A percentile compares a stretch with the other conserved stretches of the same genome.
These are phyloP conservation scores for Cadophora malorum DNA, from an alignment of 2,329 filamentous ascomycete species.

Conservation along the genomic window DNA sequence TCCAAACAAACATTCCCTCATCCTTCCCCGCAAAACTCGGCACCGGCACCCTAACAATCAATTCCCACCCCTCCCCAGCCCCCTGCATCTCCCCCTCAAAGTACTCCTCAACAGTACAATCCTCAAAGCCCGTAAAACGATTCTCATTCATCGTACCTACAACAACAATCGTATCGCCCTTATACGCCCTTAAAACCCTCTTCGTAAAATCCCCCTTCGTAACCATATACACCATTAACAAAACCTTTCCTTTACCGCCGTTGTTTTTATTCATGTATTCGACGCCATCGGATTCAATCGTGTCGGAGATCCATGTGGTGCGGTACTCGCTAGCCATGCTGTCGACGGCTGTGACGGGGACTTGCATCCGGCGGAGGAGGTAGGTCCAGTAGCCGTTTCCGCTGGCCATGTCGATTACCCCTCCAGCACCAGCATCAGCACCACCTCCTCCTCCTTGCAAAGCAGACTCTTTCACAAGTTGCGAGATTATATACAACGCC, in stretches of 20 bases:
- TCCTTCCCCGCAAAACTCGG: slow-evolving; percentile 81
- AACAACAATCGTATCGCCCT: slow-evolving; percentile 70
- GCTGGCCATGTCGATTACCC: slow-evolving; percentile 70
- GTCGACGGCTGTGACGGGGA: slow-evolving; percentile 66
- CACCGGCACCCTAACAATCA: slow-evolving; percentile 68
- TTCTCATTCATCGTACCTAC: slow-evolving; percentile 78
- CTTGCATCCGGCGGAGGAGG: slow-evolving; percentile 67
- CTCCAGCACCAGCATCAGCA: slow-evolving; percentile 44
- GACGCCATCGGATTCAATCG: slow-evolving; percentile 64
- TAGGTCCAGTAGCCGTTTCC: slow-evolving; percentile 81
- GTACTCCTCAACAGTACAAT: slow-evolving; percentile 69
- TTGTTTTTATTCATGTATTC: slow-evolving; percentile 59
- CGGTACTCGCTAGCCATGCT: slow-evolving; percentile 72
- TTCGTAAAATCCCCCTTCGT: slow-evolving; percentile 69
- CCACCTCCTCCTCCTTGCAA: no score
- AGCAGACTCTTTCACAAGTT: slow-evolving; percentile 50
- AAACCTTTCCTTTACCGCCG: slow-evolving; percentile 60
- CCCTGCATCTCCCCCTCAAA: slow-evolving; percentile 61
- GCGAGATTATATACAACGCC: slow-evolving; percentile 63
- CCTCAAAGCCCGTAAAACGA: slow-evolving; percentile 74
- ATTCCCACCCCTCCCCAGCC: slow-evolving; percentile 58
- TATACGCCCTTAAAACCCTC: slow-evolving; percentile 64
- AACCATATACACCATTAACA: slow-evolving; percentile 77
- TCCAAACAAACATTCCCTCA: slow-evolving; percentile 56
- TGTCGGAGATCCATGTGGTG: slow-evolving; percentile 72